Conservation (phyloP, 495 filamentous ascomycete species). For the Tuber umbilicatum region DNA sequence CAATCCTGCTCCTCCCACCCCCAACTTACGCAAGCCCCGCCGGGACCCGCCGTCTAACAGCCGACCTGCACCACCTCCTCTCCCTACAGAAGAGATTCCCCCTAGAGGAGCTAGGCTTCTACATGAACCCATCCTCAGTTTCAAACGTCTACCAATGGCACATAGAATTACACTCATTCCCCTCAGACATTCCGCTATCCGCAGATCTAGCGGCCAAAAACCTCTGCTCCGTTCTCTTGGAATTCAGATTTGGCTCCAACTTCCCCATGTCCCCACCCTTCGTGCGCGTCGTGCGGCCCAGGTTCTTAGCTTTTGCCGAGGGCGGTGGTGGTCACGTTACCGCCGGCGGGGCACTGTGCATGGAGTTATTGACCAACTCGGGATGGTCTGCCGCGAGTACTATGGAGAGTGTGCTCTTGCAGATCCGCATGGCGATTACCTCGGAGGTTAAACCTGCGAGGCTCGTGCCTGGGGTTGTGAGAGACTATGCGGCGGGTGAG, state of each 20-base stretch:
- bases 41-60: conserved; percentile 58
- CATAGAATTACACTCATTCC: conserved; percentile 81
- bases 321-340: conserved; percentile 90
- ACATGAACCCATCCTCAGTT: conserved; percentile 53
- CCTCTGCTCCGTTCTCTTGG: conserved; percentile 64
- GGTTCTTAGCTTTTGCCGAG: conserved; percentile 60
- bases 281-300: conserved; percentile 73
- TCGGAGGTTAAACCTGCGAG: conserved; percentile 67
- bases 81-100: conserved; percentile 58
- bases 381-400: conserved; percentile 70
- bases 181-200: conserved; percentile 60
- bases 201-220: conserved; percentile 59
- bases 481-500: conserved; percentile 57
- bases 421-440: conserved; percentile 73
- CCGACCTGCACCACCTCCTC: conserved; percentile 52
- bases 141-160: conserved; percentile 88
- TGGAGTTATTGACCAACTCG: conserved; percentile 79
- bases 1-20: conserved; percentile 53
- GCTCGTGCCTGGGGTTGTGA: conserved; percentile 44
- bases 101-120: conserved; percentile 75
- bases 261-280: conserved; percentile 80
- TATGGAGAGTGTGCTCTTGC: conserved; percentile 74
- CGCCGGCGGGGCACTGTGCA: conserved; percentile 78
- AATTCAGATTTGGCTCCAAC: conserved; percentile 67
- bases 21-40: conserved; percentile 63